phyloP scores from a whole-genome alignment of 208 protist species.

The Acanthamoeba quina region DNA sequence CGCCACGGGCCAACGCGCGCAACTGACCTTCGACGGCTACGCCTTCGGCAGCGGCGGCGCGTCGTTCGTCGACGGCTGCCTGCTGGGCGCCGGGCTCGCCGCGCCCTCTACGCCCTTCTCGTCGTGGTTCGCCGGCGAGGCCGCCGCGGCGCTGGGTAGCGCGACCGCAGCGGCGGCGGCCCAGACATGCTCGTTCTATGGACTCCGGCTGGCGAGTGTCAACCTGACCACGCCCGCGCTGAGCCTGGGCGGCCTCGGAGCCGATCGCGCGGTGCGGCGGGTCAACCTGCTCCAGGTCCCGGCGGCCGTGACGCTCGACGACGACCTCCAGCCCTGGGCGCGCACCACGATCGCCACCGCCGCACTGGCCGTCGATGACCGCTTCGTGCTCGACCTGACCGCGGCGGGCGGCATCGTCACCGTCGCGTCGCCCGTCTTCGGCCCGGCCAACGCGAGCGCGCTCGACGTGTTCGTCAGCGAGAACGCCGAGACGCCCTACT shows the following conservation, averaged over 20 bases:
- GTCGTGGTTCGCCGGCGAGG: not conserved
- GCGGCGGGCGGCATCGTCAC: not conserved
- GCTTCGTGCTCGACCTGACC: not conserved
- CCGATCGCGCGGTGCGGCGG: not conserved
- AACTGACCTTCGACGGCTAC: not conserved
- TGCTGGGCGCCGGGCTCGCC: not conserved
- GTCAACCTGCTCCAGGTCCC: not conserved
- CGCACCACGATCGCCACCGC: not conserved
- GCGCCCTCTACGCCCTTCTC: not conserved
- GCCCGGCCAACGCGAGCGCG: not conserved
- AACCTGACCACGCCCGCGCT: slow-evolving; percentile 3
- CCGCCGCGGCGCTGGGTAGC: not conserved
- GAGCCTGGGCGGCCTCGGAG: not conserved
- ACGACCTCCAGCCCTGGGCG: not conserved
- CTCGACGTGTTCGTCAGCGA: not conserved
- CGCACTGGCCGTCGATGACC: not conserved
- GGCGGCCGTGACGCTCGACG: not conserved
- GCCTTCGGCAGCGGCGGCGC: not conserved
- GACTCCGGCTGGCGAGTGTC: not conserved
- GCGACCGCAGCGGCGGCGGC: not conserved
- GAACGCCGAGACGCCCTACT: not conserved
- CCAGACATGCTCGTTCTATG: not conserved
- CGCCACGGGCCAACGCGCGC: not conserved
- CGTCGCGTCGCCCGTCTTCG: not conserved
- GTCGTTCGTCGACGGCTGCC: slow-evolving; percentile 42